Conservation (phyloP, 345 rosid species). For the Eucalyptus rudis region DNA sequence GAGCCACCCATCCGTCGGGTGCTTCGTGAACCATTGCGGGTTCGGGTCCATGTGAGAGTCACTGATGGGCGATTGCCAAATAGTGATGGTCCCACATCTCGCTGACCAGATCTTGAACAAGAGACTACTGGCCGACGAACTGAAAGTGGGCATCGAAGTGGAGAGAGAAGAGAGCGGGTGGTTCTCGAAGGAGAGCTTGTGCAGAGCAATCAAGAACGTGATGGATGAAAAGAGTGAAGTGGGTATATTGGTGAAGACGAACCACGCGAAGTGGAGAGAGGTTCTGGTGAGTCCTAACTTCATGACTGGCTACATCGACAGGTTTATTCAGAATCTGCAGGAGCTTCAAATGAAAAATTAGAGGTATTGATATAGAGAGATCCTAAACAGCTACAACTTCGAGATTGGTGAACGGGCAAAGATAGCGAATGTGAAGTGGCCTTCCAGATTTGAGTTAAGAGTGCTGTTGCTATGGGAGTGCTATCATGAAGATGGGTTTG, state of each 20-base stretch:
- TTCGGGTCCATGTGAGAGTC: constrained; percentile 72
- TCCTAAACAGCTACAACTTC: background rate
- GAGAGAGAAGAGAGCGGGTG: constrained; percentile 39
- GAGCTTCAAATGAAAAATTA: background rate
- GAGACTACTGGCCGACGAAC: constrained; percentile 32
- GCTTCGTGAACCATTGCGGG: constrained; percentile 68
- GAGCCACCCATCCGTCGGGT: constrained; percentile 44
- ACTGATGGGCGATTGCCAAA: constrained; percentile 42
- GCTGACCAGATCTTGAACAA: constrained; percentile 55
- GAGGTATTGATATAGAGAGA: background rate
- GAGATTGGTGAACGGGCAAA: background rate
- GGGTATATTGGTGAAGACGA: background rate
- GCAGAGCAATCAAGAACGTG: constrained; percentile 24
- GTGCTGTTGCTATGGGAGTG: background rate
- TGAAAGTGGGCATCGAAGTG: constrained; percentile 44
- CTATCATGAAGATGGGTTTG: background rate
- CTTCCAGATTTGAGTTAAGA: background rate
- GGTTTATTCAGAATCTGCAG: background rate
- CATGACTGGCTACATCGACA: background rate
- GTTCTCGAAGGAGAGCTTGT: constrained; percentile 35
- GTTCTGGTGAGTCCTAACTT: background rate
- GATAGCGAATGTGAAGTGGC: background rate
- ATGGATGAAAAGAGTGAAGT: background rate
- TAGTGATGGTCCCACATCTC: constrained; percentile 40
- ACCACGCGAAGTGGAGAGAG: background rate